A percentile compares a stretch with the other conserved stretches of the same genome.
Conservation (phyloP, 2,329 filamentous ascomycete genomes). For the Pestalotiopsis sp. region DNA sequence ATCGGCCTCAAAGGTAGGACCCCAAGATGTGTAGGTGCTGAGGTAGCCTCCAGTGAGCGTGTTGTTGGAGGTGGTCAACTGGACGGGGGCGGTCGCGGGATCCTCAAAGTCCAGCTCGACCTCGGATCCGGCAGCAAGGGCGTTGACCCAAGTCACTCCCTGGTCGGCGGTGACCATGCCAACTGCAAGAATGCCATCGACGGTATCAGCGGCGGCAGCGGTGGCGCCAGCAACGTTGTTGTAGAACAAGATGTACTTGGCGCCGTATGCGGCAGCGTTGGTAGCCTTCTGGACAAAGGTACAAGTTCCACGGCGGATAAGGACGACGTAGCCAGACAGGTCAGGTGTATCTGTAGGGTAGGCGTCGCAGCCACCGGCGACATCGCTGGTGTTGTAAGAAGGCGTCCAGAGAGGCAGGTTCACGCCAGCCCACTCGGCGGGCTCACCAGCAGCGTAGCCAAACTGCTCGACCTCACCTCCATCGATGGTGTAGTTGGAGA, state of each 20-base stretch:
- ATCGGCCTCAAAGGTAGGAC: slow-evolving; percentile 61
- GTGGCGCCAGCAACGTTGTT: slow-evolving; percentile 50
- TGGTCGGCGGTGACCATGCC: slow-evolving; percentile 41
- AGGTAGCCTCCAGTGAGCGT: slow-evolving; percentile 51
- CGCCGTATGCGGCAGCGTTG: slow-evolving; percentile 57
- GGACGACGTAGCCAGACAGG: slow-evolving; percentile 58
- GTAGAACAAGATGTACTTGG: slow-evolving; percentile 64
- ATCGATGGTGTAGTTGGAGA: slow-evolving; percentile 44
- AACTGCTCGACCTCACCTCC: slow-evolving; percentile 38
- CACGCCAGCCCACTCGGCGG: slow-evolving; percentile 46
- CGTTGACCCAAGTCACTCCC: slow-evolving; percentile 47
- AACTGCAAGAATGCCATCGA: slow-evolving; percentile 36
- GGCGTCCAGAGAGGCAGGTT: slow-evolving; percentile 52
- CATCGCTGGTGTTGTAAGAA: slow-evolving; percentile 49
- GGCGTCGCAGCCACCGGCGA: slow-evolving; percentile 53
- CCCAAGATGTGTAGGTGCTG: slow-evolving; percentile 60
- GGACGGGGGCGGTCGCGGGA: slow-evolving; percentile 35
- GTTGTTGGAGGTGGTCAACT: slow-evolving; percentile 33
- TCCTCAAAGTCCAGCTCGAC: slow-evolving; percentile 48
- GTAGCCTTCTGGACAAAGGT: slow-evolving; percentile 56
- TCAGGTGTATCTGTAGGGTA: slow-evolving; percentile 58
- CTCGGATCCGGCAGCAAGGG: slow-evolving; percentile 44
- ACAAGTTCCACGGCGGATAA: slow-evolving; percentile 63
- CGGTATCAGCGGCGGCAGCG: slow-evolving; percentile 33
- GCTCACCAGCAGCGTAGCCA: slow-evolving; percentile 44